phyloP scores from a whole-genome alignment of 2,329 filamentous ascomycete species.

The Whalleya microplaca region DNA sequence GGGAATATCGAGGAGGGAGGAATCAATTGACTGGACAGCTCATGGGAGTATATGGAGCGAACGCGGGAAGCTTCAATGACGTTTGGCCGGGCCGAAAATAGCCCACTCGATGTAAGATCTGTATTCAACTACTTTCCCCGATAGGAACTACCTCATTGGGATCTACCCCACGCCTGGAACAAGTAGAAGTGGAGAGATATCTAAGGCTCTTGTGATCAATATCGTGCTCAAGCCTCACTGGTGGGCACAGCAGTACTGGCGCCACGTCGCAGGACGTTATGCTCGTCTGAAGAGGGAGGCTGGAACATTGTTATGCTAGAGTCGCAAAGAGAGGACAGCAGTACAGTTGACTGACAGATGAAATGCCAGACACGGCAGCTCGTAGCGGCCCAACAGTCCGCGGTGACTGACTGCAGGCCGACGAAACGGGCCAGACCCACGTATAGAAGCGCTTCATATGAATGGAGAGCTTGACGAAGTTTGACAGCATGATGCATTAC shows the following conservation, averaged over 20 bases:
- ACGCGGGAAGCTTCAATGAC: constrained; percentile 26
- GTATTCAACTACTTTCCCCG: constrained; percentile 24
- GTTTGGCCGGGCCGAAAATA: constrained; percentile 23
- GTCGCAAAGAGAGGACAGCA: constrained; percentile 21
- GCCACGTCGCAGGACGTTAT: constrained; percentile 42
- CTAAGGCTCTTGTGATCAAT: constrained; percentile 41
- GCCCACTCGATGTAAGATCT: constrained; percentile 26
- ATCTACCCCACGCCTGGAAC: constrained; percentile 31
- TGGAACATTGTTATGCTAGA: not conserved
- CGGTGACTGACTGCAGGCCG: constrained; percentile 20
- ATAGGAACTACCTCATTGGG: constrained; percentile 23
- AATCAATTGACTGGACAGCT: constrained; percentile 35
- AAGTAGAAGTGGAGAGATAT: constrained; percentile 34
- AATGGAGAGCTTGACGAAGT: constrained; percentile 20
- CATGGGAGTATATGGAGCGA: constrained; percentile 31
- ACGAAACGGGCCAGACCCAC: constrained; percentile 28
- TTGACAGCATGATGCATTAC: constrained; percentile 31
- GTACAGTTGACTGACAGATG: constrained; percentile 15
- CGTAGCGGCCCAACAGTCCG: constrained; percentile 29
- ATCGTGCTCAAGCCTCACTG: constrained; percentile 40
- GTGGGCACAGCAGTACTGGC: constrained; percentile 40
- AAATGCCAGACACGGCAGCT: constrained; percentile 23
- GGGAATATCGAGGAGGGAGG: constrained; percentile 30
- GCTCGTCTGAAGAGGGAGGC: constrained; percentile 1
- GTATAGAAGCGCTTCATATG: constrained; percentile 17